phyloP scores from a whole-genome alignment of 495 filamentous ascomycete species.

The Diplogelasinospora grovesii region DNA sequence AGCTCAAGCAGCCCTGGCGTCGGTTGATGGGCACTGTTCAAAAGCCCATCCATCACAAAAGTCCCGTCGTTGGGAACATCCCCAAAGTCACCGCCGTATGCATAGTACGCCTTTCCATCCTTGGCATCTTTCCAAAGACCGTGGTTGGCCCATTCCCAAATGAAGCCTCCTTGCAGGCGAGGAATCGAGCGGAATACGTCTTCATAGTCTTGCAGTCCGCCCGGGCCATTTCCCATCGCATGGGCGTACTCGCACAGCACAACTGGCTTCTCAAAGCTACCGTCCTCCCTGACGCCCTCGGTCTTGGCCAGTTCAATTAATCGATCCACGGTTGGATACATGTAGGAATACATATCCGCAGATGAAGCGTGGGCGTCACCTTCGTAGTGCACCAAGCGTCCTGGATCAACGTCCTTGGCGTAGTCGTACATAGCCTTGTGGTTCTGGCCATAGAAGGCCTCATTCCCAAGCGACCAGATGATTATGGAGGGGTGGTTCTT shows the following conservation, averaged over 20 bases:
- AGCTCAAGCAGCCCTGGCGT: constrained; percentile 54
- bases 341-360: constrained; percentile 59
- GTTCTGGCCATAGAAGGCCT: constrained; percentile 61
- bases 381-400: constrained; percentile 60
- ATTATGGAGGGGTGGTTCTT: constrained; percentile 60
- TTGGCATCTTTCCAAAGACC: constrained; percentile 49
- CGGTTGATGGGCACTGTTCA: constrained; percentile 50
- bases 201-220: constrained; percentile 58
- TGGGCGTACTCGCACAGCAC: constrained; percentile 64
- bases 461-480: constrained; percentile 67
- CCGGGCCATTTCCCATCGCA: constrained; percentile 69
- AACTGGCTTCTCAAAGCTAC: constrained; percentile 47
- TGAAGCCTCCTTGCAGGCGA: constrained; percentile 60
- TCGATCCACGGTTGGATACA: constrained; percentile 53
- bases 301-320: constrained; percentile 40
- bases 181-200: constrained; percentile 50
- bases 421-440: constrained; percentile 58
- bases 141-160: constrained; percentile 73
- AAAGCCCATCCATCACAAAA: constrained; percentile 63
- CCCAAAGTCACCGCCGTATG: constrained; percentile 62
- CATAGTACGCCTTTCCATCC: constrained; percentile 50
- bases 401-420: constrained; percentile 48
- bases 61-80: constrained; percentile 58
- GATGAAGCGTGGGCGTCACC: constrained; percentile 51
- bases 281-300: constrained; percentile 24